These are phyloP conservation scores for Leonotis leonurus DNA, from an alignment of 257 asterid genomes.

Conservation along the genomic window DNA sequence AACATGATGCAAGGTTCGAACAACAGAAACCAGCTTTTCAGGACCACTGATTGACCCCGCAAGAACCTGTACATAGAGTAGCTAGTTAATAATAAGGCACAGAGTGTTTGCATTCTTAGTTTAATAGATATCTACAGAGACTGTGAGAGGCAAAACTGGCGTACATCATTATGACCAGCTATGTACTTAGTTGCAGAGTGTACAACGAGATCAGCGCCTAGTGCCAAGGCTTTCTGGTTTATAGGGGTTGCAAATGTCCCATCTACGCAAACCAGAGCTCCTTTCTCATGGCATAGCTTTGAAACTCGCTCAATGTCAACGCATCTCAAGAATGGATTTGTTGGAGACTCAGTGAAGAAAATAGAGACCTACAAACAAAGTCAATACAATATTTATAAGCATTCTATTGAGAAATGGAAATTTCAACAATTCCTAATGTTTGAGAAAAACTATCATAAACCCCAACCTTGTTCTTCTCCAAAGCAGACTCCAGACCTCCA, in stretches of 20 bases:
- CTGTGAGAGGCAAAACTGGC: conserved; percentile 10
- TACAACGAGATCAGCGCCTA: conserved; percentile 83
- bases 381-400: neutral
- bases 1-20: conserved; percentile 82
- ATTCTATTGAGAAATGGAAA: neutral
- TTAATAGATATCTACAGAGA: neutral
- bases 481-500: conserved; percentile 70
- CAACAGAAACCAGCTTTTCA: conserved; percentile 51
- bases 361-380: conserved; percentile 60
- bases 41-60: conserved; percentile 92
- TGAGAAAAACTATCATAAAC: neutral
- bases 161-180: conserved; percentile 91
- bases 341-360: conserved; percentile 89
- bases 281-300: conserved; percentile 80
- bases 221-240: conserved; percentile 89
- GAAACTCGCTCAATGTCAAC: conserved; percentile 88
- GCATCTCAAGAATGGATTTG: conserved; percentile 88
- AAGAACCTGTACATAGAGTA: conserved; percentile 52
- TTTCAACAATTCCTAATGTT: conserved; percentile 2
- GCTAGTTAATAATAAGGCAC: neutral
- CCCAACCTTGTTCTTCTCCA: conserved; percentile 58
- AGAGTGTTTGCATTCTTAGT: neutral
- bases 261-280: conserved; percentile 73
- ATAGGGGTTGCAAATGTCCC: conserved; percentile 95
- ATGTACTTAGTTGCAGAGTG: conserved; percentile 89